Evolutionary conservation across 169 alveolate genomes (phyloP).

Genomic region (Theileria sp.): DNA sequence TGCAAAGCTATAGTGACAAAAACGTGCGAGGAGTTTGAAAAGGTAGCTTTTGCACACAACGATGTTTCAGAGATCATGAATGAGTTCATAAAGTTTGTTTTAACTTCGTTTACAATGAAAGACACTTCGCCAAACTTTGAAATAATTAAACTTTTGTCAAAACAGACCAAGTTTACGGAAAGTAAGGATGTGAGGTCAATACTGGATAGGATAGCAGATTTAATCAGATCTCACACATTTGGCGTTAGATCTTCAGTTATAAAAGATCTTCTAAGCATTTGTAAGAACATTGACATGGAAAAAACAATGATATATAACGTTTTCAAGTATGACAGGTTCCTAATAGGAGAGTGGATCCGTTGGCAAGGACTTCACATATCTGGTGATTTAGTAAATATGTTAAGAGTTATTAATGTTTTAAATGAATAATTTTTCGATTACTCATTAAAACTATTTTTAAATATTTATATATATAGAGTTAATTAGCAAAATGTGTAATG

Average conservation of each 20-base stretch:
- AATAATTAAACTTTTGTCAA: conserved; percentile 3
- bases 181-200: not conserved
- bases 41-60: not conserved
- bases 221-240: conserved; percentile 4
- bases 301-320: not conserved
- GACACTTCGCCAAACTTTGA: conserved; percentile 12
- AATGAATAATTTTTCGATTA: not conserved
- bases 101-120: conserved; percentile 2
- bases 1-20: conserved; percentile 5
- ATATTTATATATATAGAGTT: not conserved
- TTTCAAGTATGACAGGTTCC: conserved; percentile 13
- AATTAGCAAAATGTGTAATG: not conserved
- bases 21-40: conserved; percentile 1
- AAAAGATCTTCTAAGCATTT: conserved; percentile 2
- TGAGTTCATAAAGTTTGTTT: not conserved
- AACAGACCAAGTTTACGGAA: not conserved
- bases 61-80: not conserved
- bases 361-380: conserved; percentile 34
- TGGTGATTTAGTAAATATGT: conserved; percentile 11
- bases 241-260: conserved; percentile 8
- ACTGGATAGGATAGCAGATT: conserved; percentile 2
- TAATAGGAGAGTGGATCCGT: conserved; percentile 38
- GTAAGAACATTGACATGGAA: conserved; percentile 21
- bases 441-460: not conserved
- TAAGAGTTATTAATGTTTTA: conserved; percentile 9